These are phyloP conservation scores for Fomitopsis pinicola DNA, from an alignment of 1,284 basidiomycete genomes.

Conservation along the genomic window DNA sequence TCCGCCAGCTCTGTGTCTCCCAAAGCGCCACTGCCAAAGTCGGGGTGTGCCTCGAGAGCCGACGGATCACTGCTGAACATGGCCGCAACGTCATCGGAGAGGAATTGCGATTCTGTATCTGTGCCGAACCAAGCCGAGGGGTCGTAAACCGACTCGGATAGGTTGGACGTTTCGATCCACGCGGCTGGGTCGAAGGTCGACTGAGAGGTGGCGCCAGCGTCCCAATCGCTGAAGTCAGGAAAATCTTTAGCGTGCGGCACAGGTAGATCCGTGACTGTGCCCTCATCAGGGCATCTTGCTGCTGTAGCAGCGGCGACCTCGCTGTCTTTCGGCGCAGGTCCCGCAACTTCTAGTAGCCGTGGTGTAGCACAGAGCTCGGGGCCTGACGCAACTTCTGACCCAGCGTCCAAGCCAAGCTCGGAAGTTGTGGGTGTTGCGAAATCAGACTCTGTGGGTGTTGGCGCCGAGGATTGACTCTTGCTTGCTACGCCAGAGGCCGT, in stretches of 20 bases:
- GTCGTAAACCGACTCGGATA: background rate
- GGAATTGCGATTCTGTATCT: background rate
- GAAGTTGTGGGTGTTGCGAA: background rate
- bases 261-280: too few species aligned
- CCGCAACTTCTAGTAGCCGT: background rate
- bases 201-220: background rate
- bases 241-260: background rate
- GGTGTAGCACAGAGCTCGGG: background rate
- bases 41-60: background rate
- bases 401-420: background rate
- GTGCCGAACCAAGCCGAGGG: background rate
- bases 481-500: background rate
- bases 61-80: conserved; percentile 5
- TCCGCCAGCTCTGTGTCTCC: conserved; percentile 20
- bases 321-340: background rate
- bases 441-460: background rate
- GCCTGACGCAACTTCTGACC: background rate
- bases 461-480: too few species aligned
- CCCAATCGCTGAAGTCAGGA: background rate
- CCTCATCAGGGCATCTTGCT: too few species aligned
- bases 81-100: conserved; percentile 5
- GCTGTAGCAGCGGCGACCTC: too few species aligned
- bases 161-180: background rate
- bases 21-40: conserved; percentile 5
- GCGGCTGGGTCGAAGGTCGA: background rate